Base-by-base conservation (phyloP, 1,284 basidiomycete genomes). In the Pterulicium gracile region DNA sequence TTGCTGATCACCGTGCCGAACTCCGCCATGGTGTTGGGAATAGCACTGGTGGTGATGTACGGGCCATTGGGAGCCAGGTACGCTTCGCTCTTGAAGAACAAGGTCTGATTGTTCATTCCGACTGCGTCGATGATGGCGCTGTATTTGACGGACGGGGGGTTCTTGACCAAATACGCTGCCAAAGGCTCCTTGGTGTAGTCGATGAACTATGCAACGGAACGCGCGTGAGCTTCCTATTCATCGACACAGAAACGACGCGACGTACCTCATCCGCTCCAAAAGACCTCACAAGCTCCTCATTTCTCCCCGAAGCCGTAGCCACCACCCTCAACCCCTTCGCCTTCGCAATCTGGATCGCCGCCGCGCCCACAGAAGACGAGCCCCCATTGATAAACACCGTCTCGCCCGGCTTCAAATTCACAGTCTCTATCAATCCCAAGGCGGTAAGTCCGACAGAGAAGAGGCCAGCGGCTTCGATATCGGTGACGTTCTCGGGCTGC, bases 361-460 rank as follows among this genome's bases (percentile, higher is more conserved):
- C 70, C 20, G 68, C 66, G 0, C 83, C 85, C 1, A 84, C 79
- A 2, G 73, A 63, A 1, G 78, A 73, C 15, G 73, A 77, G 0
- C 79, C 83, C 0, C 84, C 83, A 41, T 82, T 77, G 50, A 87
- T 65, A 50, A 85, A 72, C 3, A 87, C 62, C 0, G 63, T 66
- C 51, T 75, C 72, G 1, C 70, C 69, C 2, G 63, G 53, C 52
- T 73, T 60, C 18, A 79, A 48, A 18, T 67, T 54, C 0, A 63
- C 65, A 12, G 60, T 53, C 2, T 64, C 58, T 41, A 69, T 59
- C 4, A 85, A 64, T 47, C 78, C 70, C 45, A 74, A 67, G 0
- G 81, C 77, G 0, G 82, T 84, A 41, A 70, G 54, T 3, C 65
- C 76, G 5, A 72, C 72, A 12, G 82, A 60, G 0, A 73, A 62